Evolutionary conservation across 768 basidiomycete genomes (phyloP).

Genomic region (Paxillus rubicundulus): DNA sequence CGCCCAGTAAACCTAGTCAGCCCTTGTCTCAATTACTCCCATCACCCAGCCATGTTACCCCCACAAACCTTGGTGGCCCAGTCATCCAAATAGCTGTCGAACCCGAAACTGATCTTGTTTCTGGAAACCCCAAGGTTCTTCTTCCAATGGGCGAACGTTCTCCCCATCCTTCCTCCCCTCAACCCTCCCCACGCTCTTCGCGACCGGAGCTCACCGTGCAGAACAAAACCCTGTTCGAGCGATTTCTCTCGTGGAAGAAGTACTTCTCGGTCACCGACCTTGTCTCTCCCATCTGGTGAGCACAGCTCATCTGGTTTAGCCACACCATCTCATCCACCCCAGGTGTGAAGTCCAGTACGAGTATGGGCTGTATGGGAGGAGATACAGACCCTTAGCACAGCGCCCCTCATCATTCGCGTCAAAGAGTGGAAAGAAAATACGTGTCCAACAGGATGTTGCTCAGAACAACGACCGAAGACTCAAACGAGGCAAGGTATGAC

Average conservation of each 20-base stretch:
- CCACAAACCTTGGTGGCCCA: constrained; percentile 26
- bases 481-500: constrained; percentile 52
- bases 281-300: constrained; percentile 58
- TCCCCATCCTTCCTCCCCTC: no score
- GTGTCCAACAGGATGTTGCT: constrained; percentile 50
- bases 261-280: constrained; percentile 63
- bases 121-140: background rate
- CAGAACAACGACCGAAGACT: constrained; percentile 51
- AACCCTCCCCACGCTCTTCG: background rate
- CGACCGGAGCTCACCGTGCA: background rate
- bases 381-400: constrained; percentile 44
- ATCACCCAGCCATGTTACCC: background rate
- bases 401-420: constrained; percentile 60
- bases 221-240: constrained; percentile 36
- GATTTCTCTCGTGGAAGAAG: constrained; percentile 43
- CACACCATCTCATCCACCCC: constrained; percentile 1
- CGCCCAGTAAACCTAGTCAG: background rate
- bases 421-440: constrained; percentile 57
- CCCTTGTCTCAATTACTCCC: background rate
- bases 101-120: constrained; percentile 19
- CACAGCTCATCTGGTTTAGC: background rate
- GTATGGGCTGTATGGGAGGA: constrained; percentile 63
- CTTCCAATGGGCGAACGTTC: background rate
- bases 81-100: constrained; percentile 34
- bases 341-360: constrained; percentile 85